phyloP scores from a whole-genome alignment of 208 protist species.

The Crithidia bombi region DNA sequence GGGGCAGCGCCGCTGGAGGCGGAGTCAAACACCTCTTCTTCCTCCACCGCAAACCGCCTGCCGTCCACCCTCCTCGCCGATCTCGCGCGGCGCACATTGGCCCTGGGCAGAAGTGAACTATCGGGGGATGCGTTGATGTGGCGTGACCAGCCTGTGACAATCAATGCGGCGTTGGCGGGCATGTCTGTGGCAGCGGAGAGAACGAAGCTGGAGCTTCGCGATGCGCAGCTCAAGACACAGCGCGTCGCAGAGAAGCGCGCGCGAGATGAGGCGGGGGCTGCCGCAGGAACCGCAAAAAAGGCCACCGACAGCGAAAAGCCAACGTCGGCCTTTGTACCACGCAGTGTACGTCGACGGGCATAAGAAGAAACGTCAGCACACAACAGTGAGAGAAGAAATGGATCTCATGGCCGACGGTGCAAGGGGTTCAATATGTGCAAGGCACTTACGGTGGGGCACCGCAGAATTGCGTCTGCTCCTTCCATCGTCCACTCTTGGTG shows the following conservation, averaged over 20 bases:
- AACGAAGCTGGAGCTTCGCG: conserved; percentile 62
- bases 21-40: background rate
- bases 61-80: conserved; percentile 8
- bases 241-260: conserved; percentile 33
- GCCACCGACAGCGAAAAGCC: background rate
- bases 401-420: background rate
- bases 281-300: background rate
- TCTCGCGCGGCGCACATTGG: conserved; percentile 28
- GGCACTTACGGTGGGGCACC: no score
- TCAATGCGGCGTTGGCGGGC: conserved; percentile 49
- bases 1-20: conserved; percentile 4
- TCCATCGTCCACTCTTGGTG: no score
- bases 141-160: conserved; percentile 55
- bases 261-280: conserved; percentile 6
- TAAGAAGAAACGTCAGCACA: conserved; percentile 2
- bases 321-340: conserved; percentile 54
- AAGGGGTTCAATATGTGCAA: background rate
- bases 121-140: conserved; percentile 15
- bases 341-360: conserved; percentile 44
- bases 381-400: no score
- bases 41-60: background rate
- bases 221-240: conserved; percentile 35
- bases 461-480: no score
- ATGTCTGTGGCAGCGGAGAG: conserved; percentile 55
- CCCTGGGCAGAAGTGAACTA: conserved; percentile 19